Percentiles rank a stretch among this genome's conserved stretches.
phyloP scores from a whole-genome alignment of 257 asterid species.

The Cordia subcordata region DNA sequence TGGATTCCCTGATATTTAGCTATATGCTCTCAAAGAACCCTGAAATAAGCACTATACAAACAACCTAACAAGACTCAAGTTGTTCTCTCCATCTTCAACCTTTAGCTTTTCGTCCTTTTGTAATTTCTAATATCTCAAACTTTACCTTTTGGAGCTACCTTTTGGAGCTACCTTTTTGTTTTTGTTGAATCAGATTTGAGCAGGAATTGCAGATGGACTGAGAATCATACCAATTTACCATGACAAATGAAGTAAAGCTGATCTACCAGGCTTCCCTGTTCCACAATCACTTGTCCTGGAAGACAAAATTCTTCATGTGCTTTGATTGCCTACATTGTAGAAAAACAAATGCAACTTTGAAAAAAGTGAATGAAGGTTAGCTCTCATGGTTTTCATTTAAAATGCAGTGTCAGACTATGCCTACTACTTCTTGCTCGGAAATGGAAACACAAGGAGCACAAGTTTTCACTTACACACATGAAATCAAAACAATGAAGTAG shows the following conservation, averaged over 20 bases:
- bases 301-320: constrained; percentile 69
- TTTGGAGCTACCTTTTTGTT: constrained; percentile 1
- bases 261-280: constrained; percentile 47
- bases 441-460: too few relatives aligned
- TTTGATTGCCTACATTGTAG: constrained; percentile 34
- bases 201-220: neutral
- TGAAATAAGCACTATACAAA: too few relatives aligned
- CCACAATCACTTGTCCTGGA: constrained; percentile 63
- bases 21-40: too few relatives aligned
- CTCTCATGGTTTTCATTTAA: neutral
- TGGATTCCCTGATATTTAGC: too few relatives aligned
- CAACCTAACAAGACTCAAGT: too few relatives aligned
- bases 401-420: neutral
- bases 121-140: too few relatives aligned
- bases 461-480: too few relatives aligned
- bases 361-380: neutral
- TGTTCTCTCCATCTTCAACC: too few relatives aligned
- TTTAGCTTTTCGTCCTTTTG: too few relatives aligned
- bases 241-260: constrained; percentile 59
- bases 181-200: neutral
- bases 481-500: too few relatives aligned
- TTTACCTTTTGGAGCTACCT: neutral
- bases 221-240: constrained; percentile 52
- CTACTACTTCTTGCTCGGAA: neutral
- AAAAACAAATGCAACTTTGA: neutral